Evolutionary conservation across 2,329 filamentous ascomycete species (phyloP), one percentile per base, ranked within the genome.

Genomic region (Nigrospora oryzae): DNA sequence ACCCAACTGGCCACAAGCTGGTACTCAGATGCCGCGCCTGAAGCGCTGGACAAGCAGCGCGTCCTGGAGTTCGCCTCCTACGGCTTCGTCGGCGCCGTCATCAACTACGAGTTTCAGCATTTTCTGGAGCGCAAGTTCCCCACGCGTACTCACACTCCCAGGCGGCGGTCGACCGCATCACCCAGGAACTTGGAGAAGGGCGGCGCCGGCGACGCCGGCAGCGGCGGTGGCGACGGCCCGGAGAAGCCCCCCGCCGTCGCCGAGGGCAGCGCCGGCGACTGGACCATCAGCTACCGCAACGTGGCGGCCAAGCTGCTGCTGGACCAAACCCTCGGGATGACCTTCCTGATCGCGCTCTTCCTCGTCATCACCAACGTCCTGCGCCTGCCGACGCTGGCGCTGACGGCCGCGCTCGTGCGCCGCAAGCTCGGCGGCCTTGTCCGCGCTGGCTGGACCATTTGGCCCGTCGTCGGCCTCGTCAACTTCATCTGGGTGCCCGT

Each of bases 401-500:
- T 56, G 13, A 49, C 64, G 11, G 36, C 57, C 4, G 47, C 51
- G 34, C 57, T 64, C 6, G 52, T 63, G 37, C 48, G 49, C 4
- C 50, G 58, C 12, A 51, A 57, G 32, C 49, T 65, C 1, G 58
- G 54, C 43, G 49, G 56, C 4, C 53, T 65, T 10, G 52, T 65
- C 43, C 54, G 54, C 40, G 63, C 63, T 3, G 63, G 61, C 11
- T 65, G 63, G 63, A 60, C 63, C 35, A 57, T 65, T 17, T 65
- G 63, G 63, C 63, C 63, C 2, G 48, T 62, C 13, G 63, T 65
- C 8, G 60, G 60, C 8, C 43, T 65, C 12, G 56, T 54, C 56
- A 65, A 64, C 45, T 65, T 63, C 42, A 44, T 61, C 5, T 65
- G 60, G 55, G 61, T 65, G 7, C 63, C 63, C 1, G 61, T 65